phyloP scores from a whole-genome alignment of 78 protist genomes.

The Bigelowiella natans region DNA sequence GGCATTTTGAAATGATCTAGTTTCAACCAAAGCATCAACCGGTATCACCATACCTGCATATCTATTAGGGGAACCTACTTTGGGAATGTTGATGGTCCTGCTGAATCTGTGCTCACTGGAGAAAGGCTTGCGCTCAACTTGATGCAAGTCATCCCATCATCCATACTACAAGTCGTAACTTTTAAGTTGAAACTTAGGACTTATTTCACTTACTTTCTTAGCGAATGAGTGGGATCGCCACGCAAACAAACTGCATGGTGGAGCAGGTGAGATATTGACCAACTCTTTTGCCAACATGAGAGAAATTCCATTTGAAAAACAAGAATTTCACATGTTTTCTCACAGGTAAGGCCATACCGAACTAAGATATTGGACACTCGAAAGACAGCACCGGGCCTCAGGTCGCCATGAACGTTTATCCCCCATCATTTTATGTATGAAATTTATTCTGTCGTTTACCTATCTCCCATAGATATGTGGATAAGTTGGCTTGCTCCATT shows the following conservation, averaged over 20 bases:
- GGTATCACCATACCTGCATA: too few relatives aligned
- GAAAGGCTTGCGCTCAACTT: background rate
- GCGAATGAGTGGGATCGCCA: background rate
- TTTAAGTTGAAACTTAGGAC: too few relatives aligned
- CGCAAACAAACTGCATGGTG: background rate
- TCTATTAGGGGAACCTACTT: background rate
- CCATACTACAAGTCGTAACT: background rate
- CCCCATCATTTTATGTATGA: background rate
- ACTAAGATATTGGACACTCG: background rate
- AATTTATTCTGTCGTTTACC: background rate
- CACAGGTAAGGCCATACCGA: background rate
- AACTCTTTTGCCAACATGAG: too few relatives aligned
- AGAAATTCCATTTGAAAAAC: too few relatives aligned
- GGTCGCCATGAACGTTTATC: background rate
- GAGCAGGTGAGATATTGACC: background rate
- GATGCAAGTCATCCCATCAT: background rate
- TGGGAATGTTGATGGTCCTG: background rate
- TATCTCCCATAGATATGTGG: background rate
- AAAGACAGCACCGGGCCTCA: background rate
- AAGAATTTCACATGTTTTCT: too few relatives aligned
- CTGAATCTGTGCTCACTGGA: background rate
- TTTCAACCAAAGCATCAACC: too few relatives aligned
- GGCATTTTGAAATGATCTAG: too few relatives aligned
- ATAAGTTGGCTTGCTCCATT: background rate
- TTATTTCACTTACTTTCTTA: too few relatives aligned